Conservation (phyloP, 2,329 filamentous ascomycete genomes). For the Zymoseptoria pseudotritici region DNA sequence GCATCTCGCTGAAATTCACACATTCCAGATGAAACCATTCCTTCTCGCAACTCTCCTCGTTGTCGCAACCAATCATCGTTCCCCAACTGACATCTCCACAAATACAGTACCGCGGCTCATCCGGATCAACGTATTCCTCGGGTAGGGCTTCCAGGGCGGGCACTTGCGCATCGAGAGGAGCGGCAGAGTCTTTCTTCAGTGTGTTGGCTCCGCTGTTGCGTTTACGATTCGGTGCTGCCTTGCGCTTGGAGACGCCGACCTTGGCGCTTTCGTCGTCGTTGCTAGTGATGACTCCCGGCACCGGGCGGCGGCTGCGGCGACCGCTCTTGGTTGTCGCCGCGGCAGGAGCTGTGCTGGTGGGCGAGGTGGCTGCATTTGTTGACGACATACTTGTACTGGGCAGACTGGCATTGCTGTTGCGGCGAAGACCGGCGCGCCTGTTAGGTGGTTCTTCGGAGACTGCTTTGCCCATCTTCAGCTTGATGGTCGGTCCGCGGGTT, state of each 20-base stretch:
- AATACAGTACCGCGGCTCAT: conserved; percentile 69
- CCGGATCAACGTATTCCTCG: conserved; percentile 54
- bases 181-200: conserved; percentile 12
- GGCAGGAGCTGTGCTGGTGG: conserved; percentile 8
- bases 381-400: conserved; percentile 23
- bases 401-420: conserved; percentile 40
- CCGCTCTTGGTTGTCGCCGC: conserved; percentile 16
- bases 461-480: conserved; percentile 36
- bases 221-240: conserved; percentile 62
- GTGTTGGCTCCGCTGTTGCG: conserved; percentile 21
- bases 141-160: conserved; percentile 6
- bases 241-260: conserved; percentile 64
- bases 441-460: conserved; percentile 43
- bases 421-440: conserved; percentile 35
- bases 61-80: conserved; percentile 77
- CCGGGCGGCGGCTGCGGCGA: conserved; percentile 60
- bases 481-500: conserved; percentile 30
- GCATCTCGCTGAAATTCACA: conserved; percentile 60
- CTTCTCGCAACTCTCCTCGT: conserved; percentile 66
- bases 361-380: conserved; percentile 11
- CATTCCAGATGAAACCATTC: conserved; percentile 84
- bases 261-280: conserved; percentile 50
- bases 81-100: conserved; percentile 77
- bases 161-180: conserved; percentile 8
- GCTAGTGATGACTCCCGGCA: conserved; percentile 60